A percentile compares a stretch with the other conserved stretches of the same genome.
phyloP scores from a whole-genome alignment of 805 yeast species.

The Priceomyces melissophilus region DNA sequence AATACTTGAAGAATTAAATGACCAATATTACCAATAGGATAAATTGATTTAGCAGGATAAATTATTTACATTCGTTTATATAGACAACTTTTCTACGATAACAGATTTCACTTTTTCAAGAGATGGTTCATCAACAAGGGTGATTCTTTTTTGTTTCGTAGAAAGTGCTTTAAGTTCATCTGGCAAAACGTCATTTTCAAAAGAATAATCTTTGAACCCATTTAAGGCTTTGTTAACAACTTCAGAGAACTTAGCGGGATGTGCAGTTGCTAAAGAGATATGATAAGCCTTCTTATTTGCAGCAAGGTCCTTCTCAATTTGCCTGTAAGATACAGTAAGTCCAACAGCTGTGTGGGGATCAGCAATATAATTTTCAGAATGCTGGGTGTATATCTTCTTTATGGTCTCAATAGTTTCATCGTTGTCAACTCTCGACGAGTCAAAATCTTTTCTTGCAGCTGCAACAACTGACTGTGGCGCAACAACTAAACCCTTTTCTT shows the following conservation, averaged over 20 bases:
- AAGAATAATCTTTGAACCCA: constrained; percentile 68
- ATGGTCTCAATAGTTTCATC: constrained; percentile 78
- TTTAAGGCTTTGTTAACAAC: constrained; percentile 83
- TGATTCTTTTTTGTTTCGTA: constrained; percentile 69
- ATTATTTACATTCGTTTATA: constrained; percentile 4
- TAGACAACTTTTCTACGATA: constrained; percentile 63
- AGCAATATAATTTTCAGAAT: constrained; percentile 67
- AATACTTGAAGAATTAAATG: not conserved
- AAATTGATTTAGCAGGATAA: too few relatives aligned
- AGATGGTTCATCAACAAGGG: constrained; percentile 66
- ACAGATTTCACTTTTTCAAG: constrained; percentile 70
- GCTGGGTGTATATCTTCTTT: constrained; percentile 58
- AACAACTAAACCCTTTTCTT: constrained; percentile 68
- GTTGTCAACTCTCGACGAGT: constrained; percentile 77
- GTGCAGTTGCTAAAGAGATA: constrained; percentile 92
- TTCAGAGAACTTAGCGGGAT: constrained; percentile 97
- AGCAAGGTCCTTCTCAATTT: constrained; percentile 47
- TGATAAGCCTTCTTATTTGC: constrained; percentile 36
- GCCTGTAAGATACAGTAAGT: constrained; percentile 69
- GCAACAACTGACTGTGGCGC: constrained; percentile 64
- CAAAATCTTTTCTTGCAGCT: constrained; percentile 67
- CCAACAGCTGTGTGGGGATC: constrained; percentile 99
- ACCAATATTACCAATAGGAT: not conserved
- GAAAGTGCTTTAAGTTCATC: constrained; percentile 75
- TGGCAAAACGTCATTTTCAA: constrained; percentile 86